phyloP scores from a whole-genome alignment of 139 green algal genomes.

The Desmodesmus armatus region DNA sequence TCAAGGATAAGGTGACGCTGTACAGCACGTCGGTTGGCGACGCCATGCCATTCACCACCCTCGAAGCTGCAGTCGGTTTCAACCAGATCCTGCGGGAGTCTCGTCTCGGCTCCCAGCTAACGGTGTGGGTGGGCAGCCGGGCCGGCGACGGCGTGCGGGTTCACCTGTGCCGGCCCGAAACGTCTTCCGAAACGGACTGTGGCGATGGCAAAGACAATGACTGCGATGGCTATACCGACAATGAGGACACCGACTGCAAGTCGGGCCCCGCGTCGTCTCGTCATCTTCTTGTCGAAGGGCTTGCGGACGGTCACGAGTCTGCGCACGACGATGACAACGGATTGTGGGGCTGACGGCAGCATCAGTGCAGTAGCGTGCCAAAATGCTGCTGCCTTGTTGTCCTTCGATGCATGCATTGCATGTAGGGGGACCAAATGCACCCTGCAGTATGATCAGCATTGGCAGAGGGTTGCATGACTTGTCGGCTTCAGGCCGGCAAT shows the following conservation, averaged over 20 bases:
- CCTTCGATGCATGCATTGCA: too few species aligned
- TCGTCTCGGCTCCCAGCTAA: slow-evolving; percentile 20
- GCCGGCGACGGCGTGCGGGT: not conserved
- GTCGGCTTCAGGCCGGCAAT: too few species aligned
- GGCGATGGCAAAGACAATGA: slow-evolving; percentile 53
- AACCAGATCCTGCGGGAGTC: slow-evolving; percentile 20
- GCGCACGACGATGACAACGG: too few species aligned
- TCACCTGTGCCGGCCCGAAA: slow-evolving; percentile 16
- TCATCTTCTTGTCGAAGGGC: too few species aligned
- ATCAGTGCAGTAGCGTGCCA: too few species aligned
- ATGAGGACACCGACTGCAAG: slow-evolving; percentile 49
- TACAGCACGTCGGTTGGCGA: slow-evolving; percentile 35
- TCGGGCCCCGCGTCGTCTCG: too few species aligned
- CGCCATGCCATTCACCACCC: slow-evolving; percentile 28
- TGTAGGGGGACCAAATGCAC: too few species aligned
- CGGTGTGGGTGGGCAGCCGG: not conserved
- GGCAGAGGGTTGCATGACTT: too few species aligned
- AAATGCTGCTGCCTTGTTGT: too few species aligned
- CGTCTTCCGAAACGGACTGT: slow-evolving; percentile 1
- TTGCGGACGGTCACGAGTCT: too few species aligned
- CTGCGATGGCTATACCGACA: slow-evolving; percentile 53
- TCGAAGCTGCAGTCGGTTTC: not conserved
- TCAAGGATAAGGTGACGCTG: slow-evolving; percentile 18
- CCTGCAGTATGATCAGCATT: too few species aligned
- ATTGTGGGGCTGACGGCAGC: too few species aligned